Conservation (phyloP, 2,329 filamentous ascomycete genomes). For the Aspergillus oerlinghausenensis region DNA sequence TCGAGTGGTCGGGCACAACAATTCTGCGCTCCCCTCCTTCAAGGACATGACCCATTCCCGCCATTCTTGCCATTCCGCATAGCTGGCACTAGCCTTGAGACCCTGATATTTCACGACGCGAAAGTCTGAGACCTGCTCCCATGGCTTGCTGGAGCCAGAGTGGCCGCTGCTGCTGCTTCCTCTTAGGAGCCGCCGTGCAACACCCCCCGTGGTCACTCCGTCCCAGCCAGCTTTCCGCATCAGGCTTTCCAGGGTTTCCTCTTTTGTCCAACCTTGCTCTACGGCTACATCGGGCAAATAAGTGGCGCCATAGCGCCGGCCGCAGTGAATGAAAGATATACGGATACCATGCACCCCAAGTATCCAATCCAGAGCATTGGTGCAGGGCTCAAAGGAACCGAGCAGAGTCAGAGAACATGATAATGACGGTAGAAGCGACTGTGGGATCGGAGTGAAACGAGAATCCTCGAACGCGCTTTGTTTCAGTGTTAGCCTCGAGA, state of each 20-base stretch:
- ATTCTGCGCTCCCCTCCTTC: constrained; percentile 24
- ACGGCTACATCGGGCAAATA: constrained; percentile 88
- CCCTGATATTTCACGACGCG: constrained; percentile 83
- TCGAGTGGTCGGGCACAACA: constrained; percentile 9
- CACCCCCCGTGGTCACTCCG: constrained; percentile 45
- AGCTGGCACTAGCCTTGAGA: constrained; percentile 66
- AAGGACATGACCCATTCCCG: constrained; percentile 59
- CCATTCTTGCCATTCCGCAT: constrained; percentile 74
- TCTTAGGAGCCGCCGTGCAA: constrained; percentile 35
- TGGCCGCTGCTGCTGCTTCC: constrained; percentile 34
- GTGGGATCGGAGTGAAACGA: constrained; percentile 56
- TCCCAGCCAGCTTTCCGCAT: constrained; percentile 95
- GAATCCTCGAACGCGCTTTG: constrained; percentile 59
- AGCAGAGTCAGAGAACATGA: constrained; percentile 70
- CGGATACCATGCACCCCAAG: constrained; percentile 82
- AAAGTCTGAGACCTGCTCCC: constrained; percentile 70
- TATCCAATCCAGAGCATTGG: constrained; percentile 75
- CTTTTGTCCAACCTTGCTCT: constrained; percentile 93
- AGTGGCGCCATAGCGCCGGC: constrained; percentile 72
- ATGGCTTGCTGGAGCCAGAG: constrained; percentile 42
- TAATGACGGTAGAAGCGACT: constrained; percentile 43
- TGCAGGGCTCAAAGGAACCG: constrained; percentile 74
- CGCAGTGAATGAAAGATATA: constrained; percentile 74
- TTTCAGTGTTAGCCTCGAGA: constrained; percentile 1
- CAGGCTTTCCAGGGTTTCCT: constrained; percentile 82